A percentile compares a stretch with the other conserved stretches of the same genome.
These are phyloP conservation scores for Prunus davidiana DNA, from an alignment of 306 rosid species.

Conservation along the genomic window DNA sequence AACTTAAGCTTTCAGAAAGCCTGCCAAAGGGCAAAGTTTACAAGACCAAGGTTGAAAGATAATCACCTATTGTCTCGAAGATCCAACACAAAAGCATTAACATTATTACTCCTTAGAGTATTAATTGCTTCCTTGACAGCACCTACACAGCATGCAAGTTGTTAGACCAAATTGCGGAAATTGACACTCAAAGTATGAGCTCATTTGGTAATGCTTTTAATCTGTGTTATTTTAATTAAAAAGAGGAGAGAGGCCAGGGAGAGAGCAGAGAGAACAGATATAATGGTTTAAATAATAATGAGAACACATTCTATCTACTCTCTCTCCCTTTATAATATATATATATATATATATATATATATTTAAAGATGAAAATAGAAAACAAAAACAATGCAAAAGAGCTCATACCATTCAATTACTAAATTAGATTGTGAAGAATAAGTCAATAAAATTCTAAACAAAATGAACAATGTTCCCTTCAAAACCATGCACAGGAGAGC, in stretches of 20 bases:
- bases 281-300: background rate
- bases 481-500: background rate
- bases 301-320: too few species aligned
- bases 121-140: constrained; percentile 93
- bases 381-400: background rate
- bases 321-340: too few species aligned
- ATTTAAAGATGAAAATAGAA: too few species aligned
- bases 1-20: constrained; percentile 49
- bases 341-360: too few species aligned
- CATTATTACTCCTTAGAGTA: constrained; percentile 61
- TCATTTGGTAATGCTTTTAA: background rate
- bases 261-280: background rate
- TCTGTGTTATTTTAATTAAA: background rate
- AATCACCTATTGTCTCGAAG: constrained; percentile 95
- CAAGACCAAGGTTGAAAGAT: constrained; percentile 23
- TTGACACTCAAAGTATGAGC: background rate
- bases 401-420: background rate
- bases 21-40: constrained; percentile 23
- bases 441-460: constrained; percentile 5
- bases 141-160: constrained; percentile 46
- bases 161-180: constrained; percentile 18
- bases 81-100: constrained; percentile 93
- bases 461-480: background rate
- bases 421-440: background rate
- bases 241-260: background rate